A percentile compares a stretch with the other conserved stretches of the same genome.
Evolutionary conservation across 2,329 filamentous ascomycete species (phyloP).

Genomic region (Gaeumannomyces tritici): DNA sequence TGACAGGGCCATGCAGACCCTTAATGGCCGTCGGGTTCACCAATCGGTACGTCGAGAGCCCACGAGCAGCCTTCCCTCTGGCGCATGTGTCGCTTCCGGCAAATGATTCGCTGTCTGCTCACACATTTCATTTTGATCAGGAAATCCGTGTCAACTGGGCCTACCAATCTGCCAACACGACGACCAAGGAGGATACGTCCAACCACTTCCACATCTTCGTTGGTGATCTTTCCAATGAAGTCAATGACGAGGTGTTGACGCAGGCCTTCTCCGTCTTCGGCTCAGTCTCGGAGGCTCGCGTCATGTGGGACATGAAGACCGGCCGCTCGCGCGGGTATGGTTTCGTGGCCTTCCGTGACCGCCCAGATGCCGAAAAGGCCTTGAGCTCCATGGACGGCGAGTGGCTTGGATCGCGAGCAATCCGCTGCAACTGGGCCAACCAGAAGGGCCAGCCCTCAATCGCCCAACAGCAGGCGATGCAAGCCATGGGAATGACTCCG

Average conservation of each 20-base stretch:
- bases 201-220: conserved; percentile 99
- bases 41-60: conserved; percentile 63
- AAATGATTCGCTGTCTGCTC: conserved; percentile 16
- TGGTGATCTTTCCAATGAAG: conserved; percentile 93
- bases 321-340: conserved; percentile 94
- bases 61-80: neutral
- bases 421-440: conserved; percentile 99
- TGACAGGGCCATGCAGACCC: conserved; percentile 91
- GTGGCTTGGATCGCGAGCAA: conserved; percentile 95
- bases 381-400: conserved; percentile 97
- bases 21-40: conserved; percentile 92
- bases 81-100: neutral
- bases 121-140: conserved; percentile 31
- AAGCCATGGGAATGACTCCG: conserved; percentile 94
- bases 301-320: conserved; percentile 99
- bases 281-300: conserved; percentile 89
- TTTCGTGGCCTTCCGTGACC: conserved; percentile 94
- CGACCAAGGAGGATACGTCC: conserved; percentile 93
- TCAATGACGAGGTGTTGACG: conserved; percentile 89
- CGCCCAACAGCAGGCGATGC: conserved; percentile 94
- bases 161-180: conserved; percentile 91
- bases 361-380: conserved; percentile 88
- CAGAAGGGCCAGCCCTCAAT: conserved; percentile 99
- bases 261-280: conserved; percentile 96
- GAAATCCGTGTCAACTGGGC: conserved; percentile 99